Conservation (phyloP, 345 rosid species). For the Orychophragmus violaceus region DNA sequence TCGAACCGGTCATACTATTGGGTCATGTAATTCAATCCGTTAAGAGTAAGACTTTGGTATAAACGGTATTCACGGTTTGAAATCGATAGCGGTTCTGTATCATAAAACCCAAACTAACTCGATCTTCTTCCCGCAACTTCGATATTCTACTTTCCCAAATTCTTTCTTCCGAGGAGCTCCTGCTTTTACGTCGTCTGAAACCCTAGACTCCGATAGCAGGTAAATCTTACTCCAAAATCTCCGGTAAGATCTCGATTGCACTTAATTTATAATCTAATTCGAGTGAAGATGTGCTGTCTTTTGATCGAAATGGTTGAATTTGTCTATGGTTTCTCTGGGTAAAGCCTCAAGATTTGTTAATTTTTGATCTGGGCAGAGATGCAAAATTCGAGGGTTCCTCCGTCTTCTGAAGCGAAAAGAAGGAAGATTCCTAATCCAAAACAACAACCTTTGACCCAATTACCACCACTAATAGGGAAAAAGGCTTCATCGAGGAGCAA, state of each 20-base stretch:
- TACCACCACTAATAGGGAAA: slow-evolving; percentile 30
- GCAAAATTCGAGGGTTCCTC: slow-evolving; percentile 51
- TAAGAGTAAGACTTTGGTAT: neutral
- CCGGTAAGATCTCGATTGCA: neutral
- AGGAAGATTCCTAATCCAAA: slow-evolving; percentile 39
- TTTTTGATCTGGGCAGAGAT: slow-evolving; percentile 23
- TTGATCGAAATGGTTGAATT: neutral
- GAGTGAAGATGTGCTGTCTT: neutral
- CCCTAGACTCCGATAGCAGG: slow-evolving; percentile 19
- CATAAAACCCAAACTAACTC: neutral
- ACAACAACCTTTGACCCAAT: slow-evolving; percentile 32
- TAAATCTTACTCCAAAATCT: neutral
- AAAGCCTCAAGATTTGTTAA: neutral
- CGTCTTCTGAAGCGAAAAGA: slow-evolving; percentile 36
- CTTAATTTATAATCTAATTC: neutral
- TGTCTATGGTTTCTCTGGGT: neutral
- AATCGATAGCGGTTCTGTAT: neutral
- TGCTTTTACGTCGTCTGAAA: neutral
- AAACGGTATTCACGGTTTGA: neutral
- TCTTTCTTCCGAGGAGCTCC: neutral
- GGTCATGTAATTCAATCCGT: neutral
- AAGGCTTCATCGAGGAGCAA: slow-evolving; percentile 42
- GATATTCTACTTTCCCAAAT: slow-evolving; percentile 7
- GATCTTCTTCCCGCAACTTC: slow-evolving; percentile 11
- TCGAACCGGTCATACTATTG: neutral